Percentiles rank a stretch among this genome's conserved stretches.
Conservation (phyloP, 257 asterid genomes). For the Solanum chiquidenum region DNA sequence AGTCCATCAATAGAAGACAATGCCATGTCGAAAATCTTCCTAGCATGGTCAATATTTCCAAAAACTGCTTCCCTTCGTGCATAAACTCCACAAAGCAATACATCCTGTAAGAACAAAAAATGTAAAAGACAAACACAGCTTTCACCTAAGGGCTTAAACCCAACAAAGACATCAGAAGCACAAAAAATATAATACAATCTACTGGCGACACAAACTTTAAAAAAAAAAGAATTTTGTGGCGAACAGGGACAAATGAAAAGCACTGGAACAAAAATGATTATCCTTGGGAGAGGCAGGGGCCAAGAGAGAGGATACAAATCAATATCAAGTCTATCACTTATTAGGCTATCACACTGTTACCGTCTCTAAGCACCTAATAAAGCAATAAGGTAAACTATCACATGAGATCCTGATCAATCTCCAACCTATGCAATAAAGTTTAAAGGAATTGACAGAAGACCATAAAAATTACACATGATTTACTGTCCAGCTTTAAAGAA, state of each 20-base stretch:
- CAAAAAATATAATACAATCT: neutral
- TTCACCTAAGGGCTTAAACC: neutral
- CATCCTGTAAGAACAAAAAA: constrained; percentile 48
- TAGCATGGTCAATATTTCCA: constrained; percentile 77
- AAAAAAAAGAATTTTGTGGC: neutral
- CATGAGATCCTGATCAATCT: neutral
- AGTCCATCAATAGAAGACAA: constrained; percentile 74
- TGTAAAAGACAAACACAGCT: neutral
- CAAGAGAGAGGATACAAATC: neutral
- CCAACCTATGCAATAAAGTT: neutral
- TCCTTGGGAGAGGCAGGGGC: neutral
- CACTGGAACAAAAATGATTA: neutral
- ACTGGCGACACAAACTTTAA: neutral
- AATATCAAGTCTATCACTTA: neutral
- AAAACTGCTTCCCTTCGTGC: constrained; percentile 82
- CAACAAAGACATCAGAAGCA: neutral
- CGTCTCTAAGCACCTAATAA: neutral
- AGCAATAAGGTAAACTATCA: neutral
- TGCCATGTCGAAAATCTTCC: constrained; percentile 96
- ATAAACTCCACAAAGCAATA: constrained; percentile 91
- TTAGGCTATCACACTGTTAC: neutral
- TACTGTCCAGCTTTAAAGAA: neutral
- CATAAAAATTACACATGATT: neutral
- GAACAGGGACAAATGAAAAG: neutral
- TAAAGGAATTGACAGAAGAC: neutral